Base-by-base conservation (phyloP, 805 yeast genomes). In the Schwanniomyces polymorphus region DNA sequence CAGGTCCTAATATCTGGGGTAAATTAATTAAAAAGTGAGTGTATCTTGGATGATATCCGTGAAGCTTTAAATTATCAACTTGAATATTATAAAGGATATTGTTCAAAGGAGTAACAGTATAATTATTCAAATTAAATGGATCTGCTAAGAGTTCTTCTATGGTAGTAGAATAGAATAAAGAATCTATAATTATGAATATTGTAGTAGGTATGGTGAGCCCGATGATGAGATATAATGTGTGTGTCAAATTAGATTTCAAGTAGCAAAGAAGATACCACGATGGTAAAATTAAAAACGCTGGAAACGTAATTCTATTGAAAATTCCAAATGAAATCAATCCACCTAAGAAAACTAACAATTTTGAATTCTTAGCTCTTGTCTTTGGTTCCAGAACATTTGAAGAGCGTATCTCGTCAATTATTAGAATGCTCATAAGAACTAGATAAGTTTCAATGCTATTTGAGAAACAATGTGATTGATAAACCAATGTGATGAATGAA, bases 381-480 rank as follows among this genome's bases (percentile, higher is more conserved):
- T 27, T 21, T 9, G 31, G 38, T 40, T 39, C 34, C 4, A 38
- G 38, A 31, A 57, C 61, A 9, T 46, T 25, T 42, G 47, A 56
- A 54, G 45, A 58, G 54, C 67, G 55, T 58, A 78, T 59, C 57
- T 66, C 72, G 54, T 69, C 76, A 34, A 86, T 74, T 27, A 84
- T 61, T 48, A 76, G 78, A 6, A 87, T 58, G 12, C 75, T 61
- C 54, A 79, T 61, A 17, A 85, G 54, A 8, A 86, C 68, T 37
- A 86, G 60, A 46, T 68, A 63, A 33, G 88, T 86, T 62, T 94
- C 99, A 1, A 88, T 59, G 18, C 91, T 80, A 61, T 94, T 94
- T n/a, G 97, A 88, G 57, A 94, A 88, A 0, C 95, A 83, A 60
- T 91, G 97, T 0, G 88, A 75, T 60, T 94, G 98, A 57, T 84